These are phyloP conservation scores for Sicyos edulis DNA, from an alignment of 306 rosid species.

Conservation along the genomic window DNA sequence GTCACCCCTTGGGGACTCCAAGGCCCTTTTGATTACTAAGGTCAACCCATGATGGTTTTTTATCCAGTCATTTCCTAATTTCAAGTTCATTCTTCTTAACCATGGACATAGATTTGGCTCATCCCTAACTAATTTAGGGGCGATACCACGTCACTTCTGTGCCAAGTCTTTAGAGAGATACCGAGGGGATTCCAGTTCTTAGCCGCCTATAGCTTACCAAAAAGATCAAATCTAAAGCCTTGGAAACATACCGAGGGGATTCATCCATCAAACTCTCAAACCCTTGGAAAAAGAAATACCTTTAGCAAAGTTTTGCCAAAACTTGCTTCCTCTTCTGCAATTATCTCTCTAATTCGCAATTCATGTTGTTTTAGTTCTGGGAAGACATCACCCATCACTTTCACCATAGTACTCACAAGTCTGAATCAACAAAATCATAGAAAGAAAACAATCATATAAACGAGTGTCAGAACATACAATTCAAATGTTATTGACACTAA, in stretches of 20 bases:
- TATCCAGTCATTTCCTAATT: not conserved
- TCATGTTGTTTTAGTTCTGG: conserved; percentile 75
- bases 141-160: not conserved
- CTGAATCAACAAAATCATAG: conserved; percentile 32
- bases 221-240: not conserved
- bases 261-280: conserved; percentile 1
- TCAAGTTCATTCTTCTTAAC: not conserved
- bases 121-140: not conserved
- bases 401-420: conserved; percentile 61
- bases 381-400: conserved; percentile 70
- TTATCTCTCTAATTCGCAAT: conserved; percentile 52
- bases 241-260: no score
- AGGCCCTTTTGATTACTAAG: no score
- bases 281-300: conserved; percentile 35
- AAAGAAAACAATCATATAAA: not conserved
- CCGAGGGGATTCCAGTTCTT: not conserved
- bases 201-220: not conserved
- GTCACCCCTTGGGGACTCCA: no score
- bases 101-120: conserved; percentile 5
- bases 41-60: not conserved
- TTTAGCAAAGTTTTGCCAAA: conserved; percentile 88
- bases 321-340: conserved; percentile 90
- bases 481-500: not conserved
- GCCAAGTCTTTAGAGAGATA: not conserved
- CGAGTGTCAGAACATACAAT: not conserved